These are phyloP conservation scores for Rhododendron ovatum DNA, from an alignment of 148 eudicot genomes.

Conservation along the genomic window DNA sequence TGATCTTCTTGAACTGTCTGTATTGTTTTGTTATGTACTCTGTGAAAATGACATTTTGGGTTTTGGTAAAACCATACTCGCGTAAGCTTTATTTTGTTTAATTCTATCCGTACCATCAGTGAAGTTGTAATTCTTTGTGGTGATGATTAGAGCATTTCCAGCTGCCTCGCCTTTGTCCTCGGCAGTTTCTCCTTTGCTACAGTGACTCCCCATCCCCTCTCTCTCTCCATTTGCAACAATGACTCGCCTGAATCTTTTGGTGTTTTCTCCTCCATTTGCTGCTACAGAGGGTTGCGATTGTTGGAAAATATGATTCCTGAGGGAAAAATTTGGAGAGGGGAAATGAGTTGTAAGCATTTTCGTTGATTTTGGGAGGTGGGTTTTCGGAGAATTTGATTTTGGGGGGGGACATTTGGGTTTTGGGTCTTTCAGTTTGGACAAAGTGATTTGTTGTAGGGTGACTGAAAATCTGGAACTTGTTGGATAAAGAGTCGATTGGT, in stretches of 20 bases:
- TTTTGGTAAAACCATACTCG: neutral
- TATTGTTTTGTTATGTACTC: neutral
- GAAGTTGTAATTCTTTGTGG: neutral
- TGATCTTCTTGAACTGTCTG: neutral
- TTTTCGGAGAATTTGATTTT: too few relatives aligned
- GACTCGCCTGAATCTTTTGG: neutral
- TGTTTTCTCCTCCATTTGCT: too few relatives aligned
- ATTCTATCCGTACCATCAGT: neutral
- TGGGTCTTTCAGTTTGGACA: too few relatives aligned
- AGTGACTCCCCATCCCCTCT: neutral
- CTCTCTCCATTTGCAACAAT: neutral
- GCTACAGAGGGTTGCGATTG: neutral
- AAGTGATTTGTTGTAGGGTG: too few relatives aligned
- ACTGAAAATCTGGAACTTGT: too few relatives aligned
- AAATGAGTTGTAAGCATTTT: too few relatives aligned
- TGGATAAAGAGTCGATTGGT: too few relatives aligned
- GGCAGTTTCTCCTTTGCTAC: neutral
- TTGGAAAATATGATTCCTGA: too few relatives aligned
- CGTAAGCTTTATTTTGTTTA: neutral
- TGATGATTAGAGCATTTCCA: neutral
- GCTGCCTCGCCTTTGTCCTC: neutral
- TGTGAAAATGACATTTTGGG: neutral
- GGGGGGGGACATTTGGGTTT: too few relatives aligned
- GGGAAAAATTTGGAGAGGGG: too few relatives aligned
- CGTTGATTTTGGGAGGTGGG: too few relatives aligned